These are phyloP conservation scores for Hypoxylon crocopeplum DNA, from an alignment of 495 filamentous ascomycete species.

Conservation along the genomic window DNA sequence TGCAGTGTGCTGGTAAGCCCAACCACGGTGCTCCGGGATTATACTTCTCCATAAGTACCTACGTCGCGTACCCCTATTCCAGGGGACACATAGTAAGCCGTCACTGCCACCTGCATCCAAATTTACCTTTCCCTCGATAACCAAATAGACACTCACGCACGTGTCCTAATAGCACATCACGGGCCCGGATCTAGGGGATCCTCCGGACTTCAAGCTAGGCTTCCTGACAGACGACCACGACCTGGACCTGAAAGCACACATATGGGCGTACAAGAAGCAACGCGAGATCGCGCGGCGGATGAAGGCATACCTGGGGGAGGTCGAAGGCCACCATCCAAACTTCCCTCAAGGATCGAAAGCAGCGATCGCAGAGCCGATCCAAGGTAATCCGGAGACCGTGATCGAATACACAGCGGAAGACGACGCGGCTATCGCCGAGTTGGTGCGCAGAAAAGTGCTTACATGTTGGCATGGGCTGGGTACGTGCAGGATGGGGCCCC, in stretches of 20 bases:
- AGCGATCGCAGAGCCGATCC: not conserved
- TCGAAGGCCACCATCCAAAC: conserved; percentile 51
- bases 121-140: no score
- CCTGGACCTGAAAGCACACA: conserved; percentile 49
- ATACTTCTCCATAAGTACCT: not conserved
- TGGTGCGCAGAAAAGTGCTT: conserved; percentile 46
- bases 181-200: conserved; percentile 36
- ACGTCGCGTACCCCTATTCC: not conserved
- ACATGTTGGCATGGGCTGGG: conserved; percentile 60
- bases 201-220: conserved; percentile 46
- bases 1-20: no score
- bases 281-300: conserved; percentile 63
- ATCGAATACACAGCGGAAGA: conserved; percentile 57
- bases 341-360: conserved; percentile 56
- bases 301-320: conserved; percentile 49
- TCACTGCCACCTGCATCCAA: not conserved
- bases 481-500: conserved; percentile 50
- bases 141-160: no score
- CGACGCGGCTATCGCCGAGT: conserved; percentile 55
- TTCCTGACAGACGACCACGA: conserved; percentile 50
- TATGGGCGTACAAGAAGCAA: conserved; percentile 61
- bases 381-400: conserved; percentile 18
- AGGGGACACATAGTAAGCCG: not conserved
- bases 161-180: conserved; percentile 50
- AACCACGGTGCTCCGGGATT: no score